A percentile compares a stretch with the other conserved stretches of the same genome.
Evolutionary conservation across 2,329 filamentous ascomycete genomes (phyloP).

Genomic region (Ophiostoma pallidulum): DNA sequence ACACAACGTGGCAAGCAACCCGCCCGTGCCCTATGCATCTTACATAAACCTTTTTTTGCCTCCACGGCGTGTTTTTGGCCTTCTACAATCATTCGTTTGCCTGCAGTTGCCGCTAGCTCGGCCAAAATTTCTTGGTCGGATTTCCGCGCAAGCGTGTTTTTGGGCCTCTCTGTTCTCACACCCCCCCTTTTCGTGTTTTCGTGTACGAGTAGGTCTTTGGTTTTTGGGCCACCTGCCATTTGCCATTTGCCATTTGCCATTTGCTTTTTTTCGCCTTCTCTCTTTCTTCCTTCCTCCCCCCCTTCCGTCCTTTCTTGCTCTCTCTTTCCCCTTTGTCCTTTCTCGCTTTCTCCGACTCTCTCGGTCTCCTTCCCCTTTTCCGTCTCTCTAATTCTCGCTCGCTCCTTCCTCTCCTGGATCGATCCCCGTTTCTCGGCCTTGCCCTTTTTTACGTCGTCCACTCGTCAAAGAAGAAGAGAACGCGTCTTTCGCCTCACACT

Average conservation of each 20-base stretch:
- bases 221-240: too few species aligned
- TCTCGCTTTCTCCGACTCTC: not conserved
- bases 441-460: too few species aligned
- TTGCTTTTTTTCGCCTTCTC: not conserved
- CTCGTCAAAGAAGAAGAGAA: too few species aligned
- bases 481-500: constrained; percentile 6
- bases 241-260: too few species aligned
- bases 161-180: too few species aligned
- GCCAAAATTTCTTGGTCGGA: constrained; percentile 5
- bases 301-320: not conserved
- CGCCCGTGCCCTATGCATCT: too few species aligned
- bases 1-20: constrained; percentile 5
- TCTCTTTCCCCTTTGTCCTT: not conserved
- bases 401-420: not conserved
- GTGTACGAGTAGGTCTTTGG: too few species aligned
- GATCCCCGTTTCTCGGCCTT: not conserved
- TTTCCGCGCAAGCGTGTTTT: constrained; percentile 6
- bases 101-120: constrained; percentile 7
- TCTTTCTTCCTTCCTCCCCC: not conserved
- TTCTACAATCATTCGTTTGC: too few species aligned
- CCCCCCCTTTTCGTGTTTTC: not conserved
- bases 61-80: too few species aligned
- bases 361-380: not conserved
- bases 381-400: not conserved
- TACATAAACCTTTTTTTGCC: too few species aligned